phyloP scores from a whole-genome alignment of 352 stramenopile species.

The Saprolegnia parasitica region DNA sequence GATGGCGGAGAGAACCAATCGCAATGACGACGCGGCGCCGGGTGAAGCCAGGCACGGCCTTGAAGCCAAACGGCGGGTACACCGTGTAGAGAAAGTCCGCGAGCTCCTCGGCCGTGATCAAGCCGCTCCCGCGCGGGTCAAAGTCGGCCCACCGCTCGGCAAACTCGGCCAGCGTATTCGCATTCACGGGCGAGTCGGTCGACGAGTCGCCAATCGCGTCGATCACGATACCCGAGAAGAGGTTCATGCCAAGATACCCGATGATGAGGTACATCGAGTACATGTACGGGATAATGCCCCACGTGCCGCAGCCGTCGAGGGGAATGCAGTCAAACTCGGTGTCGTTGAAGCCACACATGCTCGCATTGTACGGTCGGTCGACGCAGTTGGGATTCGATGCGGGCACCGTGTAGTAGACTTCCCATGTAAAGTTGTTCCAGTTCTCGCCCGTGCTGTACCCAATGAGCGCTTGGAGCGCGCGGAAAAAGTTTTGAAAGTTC shows the following conservation, averaged over 20 bases:
- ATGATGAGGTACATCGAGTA: constrained; percentile 91
- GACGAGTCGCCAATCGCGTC: constrained; percentile 87
- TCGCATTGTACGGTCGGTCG: constrained; percentile 51
- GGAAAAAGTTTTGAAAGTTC: constrained; percentile 91
- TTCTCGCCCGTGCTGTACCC: constrained; percentile 88
- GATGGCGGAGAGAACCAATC: constrained; percentile 7
- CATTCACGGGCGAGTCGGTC: constrained; percentile 82
- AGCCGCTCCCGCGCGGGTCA: constrained; percentile 79
- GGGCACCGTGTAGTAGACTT: constrained; percentile 32
- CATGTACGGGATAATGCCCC: constrained; percentile 47
- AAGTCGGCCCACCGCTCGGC: constrained; percentile 84
- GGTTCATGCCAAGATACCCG: constrained; percentile 92
- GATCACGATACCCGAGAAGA: constrained; percentile 92
- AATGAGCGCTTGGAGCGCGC: constrained; percentile 86
- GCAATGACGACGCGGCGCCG: constrained; percentile 11
- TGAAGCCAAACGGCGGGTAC: constrained; percentile 65
- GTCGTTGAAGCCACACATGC: constrained; percentile 70
- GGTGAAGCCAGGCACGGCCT: constrained; percentile 32
- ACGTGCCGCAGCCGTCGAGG: constrained; percentile 70
- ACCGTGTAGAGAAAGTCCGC: constrained; percentile 71
- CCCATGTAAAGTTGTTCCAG: constrained; percentile 80
- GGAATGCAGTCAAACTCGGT: constrained; percentile 45
- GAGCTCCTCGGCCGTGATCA: constrained; percentile 75
- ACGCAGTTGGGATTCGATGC: constrained; percentile 38
- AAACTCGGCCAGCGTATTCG: constrained; percentile 85